These are phyloP conservation scores for Kwoniella sp. DNA, from an alignment of 768 basidiomycete species.

Conservation along the genomic window DNA sequence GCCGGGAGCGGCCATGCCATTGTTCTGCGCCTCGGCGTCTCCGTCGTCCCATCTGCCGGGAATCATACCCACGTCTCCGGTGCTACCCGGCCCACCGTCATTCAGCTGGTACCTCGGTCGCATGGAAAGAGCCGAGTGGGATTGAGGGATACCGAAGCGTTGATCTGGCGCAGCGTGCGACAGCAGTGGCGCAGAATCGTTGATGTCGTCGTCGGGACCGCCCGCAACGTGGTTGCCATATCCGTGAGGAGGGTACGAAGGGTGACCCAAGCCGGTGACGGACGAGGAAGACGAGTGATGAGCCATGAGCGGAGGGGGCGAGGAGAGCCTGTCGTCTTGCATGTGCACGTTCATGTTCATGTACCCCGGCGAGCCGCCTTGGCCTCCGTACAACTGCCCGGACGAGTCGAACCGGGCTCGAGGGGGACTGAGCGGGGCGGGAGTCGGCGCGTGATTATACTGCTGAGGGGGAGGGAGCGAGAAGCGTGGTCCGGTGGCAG, in stretches of 20 bases:
- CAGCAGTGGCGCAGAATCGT: conserved; percentile 41
- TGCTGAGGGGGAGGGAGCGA: conserved; percentile 8
- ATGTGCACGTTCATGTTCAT: neutral
- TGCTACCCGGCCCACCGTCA: conserved; percentile 13
- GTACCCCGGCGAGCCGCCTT: neutral
- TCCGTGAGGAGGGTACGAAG: conserved; percentile 7
- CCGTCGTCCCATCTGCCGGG: conserved; percentile 20
- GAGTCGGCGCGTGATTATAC: neutral
- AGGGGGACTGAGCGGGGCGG: conserved; percentile 8
- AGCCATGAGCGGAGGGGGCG: conserved; percentile 33
- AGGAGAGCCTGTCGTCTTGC: conserved; percentile 23
- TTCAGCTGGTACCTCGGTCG: conserved; percentile 25
- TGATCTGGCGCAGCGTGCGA: conserved; percentile 27
- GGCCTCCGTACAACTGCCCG: neutral
- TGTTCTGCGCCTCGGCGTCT: conserved; percentile 12
- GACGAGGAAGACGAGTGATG: conserved; percentile 22
- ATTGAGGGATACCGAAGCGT: conserved; percentile 23
- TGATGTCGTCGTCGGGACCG: conserved; percentile 30
- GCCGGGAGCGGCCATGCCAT: conserved; percentile 8
- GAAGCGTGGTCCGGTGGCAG: conserved; percentile 5
- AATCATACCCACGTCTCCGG: conserved; percentile 22
- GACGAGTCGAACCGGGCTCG: conserved; percentile 8
- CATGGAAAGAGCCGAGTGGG: conserved; percentile 11
- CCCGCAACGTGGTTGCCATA: conserved; percentile 9
- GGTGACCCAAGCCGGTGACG: neutral